A percentile compares a stretch with the other conserved stretches of the same genome.
phyloP scores from a whole-genome alignment of 345 rosid species.

The Sonneratia alba region DNA sequence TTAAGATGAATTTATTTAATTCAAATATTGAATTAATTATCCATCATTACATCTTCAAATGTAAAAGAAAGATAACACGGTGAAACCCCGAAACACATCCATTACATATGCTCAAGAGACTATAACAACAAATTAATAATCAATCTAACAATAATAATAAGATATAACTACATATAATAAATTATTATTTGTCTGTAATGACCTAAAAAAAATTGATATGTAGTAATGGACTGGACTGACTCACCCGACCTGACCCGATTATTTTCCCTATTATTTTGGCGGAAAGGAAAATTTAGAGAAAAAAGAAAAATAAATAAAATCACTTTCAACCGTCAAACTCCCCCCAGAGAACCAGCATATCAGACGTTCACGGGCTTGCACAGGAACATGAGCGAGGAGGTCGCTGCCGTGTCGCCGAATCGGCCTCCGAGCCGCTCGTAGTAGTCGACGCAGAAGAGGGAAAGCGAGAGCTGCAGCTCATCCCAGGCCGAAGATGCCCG shows the following conservation, averaged over 20 bases:
- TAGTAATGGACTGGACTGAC: not conserved
- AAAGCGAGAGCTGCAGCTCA: slow-evolving; percentile 79
- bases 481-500: slow-evolving; percentile 41
- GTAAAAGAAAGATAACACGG: no score
- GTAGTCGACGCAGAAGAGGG: slow-evolving; percentile 70
- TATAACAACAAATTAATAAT: not conserved
- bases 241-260: not conserved
- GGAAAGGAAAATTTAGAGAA: not conserved
- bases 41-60: no score
- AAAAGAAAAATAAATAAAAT: not conserved
- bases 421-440: slow-evolving; percentile 56
- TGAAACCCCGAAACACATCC: no score
- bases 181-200: not conserved
- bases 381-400: slow-evolving; percentile 77
- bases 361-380: slow-evolving; percentile 78
- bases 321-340: not conserved
- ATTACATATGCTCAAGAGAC: not conserved
- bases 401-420: slow-evolving; percentile 28
- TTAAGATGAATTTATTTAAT: no score
- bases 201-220: not conserved
- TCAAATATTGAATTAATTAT: no score
- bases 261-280: not conserved
- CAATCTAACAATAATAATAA: not conserved
- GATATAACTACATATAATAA: not conserved
- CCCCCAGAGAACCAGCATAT: slow-evolving; percentile 6